Conservation (phyloP, 176 grass and related monocot species). For the Paspalum notatum region DNA sequence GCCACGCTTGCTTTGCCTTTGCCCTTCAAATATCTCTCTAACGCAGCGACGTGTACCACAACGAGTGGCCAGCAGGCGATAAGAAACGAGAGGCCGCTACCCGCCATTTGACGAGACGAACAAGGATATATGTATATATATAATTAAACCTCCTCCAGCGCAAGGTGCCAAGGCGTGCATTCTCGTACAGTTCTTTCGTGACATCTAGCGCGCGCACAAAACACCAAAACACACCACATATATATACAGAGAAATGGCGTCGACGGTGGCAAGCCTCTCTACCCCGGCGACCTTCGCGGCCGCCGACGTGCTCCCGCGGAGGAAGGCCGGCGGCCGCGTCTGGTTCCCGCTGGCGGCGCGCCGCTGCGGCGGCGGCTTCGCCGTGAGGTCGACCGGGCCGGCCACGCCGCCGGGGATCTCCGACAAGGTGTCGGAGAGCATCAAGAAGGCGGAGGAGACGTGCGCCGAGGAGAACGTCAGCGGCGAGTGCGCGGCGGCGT, state of each 20-base stretch:
- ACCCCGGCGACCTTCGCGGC: constrained; percentile 42
- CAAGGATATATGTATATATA: constrained; percentile 38
- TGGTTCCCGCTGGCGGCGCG: constrained; percentile 9
- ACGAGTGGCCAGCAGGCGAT: constrained; percentile 44
- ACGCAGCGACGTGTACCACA: background rate
- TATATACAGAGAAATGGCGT: constrained; percentile 47
- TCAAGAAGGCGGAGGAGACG: constrained; percentile 80
- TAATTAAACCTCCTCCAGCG: background rate
- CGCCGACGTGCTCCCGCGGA: constrained; percentile 27
- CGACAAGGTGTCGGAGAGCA: constrained; percentile 87
- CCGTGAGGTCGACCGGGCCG: constrained; percentile 55
- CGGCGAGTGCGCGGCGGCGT: constrained; percentile 84
- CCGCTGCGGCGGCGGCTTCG: constrained; percentile 14
- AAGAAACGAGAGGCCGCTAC: constrained; percentile 48
- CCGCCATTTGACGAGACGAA: background rate
- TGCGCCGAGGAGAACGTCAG: constrained; percentile 48
- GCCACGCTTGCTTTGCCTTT: too few relatives aligned
- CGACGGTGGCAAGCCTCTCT: constrained; percentile 50
- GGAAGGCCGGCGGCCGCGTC: constrained; percentile 2
- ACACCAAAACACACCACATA: too few relatives aligned
- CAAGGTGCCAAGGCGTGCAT: background rate
- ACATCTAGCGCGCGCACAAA: background rate
- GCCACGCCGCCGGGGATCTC: constrained; percentile 71
- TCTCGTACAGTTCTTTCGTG: constrained; percentile 17
- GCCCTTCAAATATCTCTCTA: constrained; percentile 39